These are phyloP conservation scores for Alternaria hordeiaustralica DNA, from an alignment of 2,329 filamentous ascomycete species.

Conservation along the genomic window DNA sequence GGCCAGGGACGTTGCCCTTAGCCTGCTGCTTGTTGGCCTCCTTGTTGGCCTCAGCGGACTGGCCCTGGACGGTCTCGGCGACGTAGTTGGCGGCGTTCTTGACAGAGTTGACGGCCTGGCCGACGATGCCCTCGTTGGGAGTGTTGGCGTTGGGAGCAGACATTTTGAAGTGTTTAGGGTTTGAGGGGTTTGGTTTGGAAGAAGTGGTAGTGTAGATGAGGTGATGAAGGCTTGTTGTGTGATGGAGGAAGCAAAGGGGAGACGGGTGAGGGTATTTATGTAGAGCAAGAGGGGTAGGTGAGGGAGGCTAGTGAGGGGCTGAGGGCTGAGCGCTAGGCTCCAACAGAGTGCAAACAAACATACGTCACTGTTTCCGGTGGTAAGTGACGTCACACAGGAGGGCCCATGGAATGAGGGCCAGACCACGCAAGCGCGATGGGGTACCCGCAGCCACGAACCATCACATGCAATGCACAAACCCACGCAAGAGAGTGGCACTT, in stretches of 20 bases:
- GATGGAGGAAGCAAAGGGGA: constrained; percentile 16
- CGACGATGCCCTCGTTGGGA: constrained; percentile 54
- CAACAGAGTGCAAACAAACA: constrained; percentile 6
- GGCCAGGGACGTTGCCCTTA: constrained; percentile 64
- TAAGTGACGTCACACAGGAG: constrained; percentile 4
- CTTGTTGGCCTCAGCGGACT: constrained; percentile 65
- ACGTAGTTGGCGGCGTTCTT: constrained; percentile 72
- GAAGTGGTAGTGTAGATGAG: constrained; percentile 4
- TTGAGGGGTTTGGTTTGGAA: constrained; percentile 12
- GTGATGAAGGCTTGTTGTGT: constrained; percentile 18
- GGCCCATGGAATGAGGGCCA: constrained; percentile 5
- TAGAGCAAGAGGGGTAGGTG: constrained; percentile 9
- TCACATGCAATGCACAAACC: constrained; percentile 10
- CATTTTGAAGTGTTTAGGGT: constrained; percentile 44
- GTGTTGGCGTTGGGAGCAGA: constrained; percentile 54
- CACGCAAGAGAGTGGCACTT: constrained; percentile 10
- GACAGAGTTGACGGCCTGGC: constrained; percentile 49
- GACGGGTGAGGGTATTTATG: constrained; percentile 24
- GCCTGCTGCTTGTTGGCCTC: constrained; percentile 69
- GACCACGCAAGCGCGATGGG: constrained; percentile 3
- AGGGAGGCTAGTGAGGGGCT: constrained; percentile 2
- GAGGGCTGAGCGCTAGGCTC: constrained; percentile 1
- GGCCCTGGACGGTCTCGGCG: constrained; percentile 67
- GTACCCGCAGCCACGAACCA: constrained; percentile 4
- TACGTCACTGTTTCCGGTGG: constrained; percentile 1